A percentile compares a stretch with the other conserved stretches of the same genome.
phyloP scores from a whole-genome alignment of 164 flowering plant genomes.

The Pachysandra terminalis region DNA sequence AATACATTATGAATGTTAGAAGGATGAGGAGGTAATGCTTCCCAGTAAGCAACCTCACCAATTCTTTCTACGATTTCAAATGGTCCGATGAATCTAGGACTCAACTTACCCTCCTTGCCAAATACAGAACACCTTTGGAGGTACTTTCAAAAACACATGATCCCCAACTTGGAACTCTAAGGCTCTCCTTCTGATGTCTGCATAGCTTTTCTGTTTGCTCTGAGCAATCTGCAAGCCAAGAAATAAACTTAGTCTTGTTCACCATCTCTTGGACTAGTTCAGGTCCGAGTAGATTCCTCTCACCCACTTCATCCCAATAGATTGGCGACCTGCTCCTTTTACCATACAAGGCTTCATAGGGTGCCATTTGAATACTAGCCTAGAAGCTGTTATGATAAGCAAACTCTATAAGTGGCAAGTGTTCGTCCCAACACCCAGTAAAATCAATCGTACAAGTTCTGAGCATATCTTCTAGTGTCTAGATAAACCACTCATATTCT shows the following conservation, averaged over 20 bases:
- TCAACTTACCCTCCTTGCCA: background rate
- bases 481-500: background rate
- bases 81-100: background rate
- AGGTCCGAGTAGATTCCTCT: background rate
- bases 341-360: too few relatives aligned
- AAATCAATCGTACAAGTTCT: background rate
- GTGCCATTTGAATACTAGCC: too few relatives aligned
- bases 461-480: background rate
- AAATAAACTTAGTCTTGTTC: too few relatives aligned
- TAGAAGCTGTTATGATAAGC: background rate
- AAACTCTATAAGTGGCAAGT: background rate
- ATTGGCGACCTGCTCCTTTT: background rate
- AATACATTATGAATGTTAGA: background rate
- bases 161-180: constrained; percentile 1
- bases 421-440: background rate
- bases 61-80: background rate
- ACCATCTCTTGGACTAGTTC: too few relatives aligned
- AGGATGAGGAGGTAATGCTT: background rate
- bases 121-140: background rate
- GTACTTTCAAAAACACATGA: background rate
- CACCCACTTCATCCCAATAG: background rate
- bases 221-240: too few relatives aligned
- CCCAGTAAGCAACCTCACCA: too few relatives aligned
- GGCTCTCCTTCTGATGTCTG: background rate
- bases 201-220: constrained; percentile 2